phyloP scores from a whole-genome alignment of 225 moss, liverwort and hornwort genomes.

The Pleurozium schreberi region DNA sequence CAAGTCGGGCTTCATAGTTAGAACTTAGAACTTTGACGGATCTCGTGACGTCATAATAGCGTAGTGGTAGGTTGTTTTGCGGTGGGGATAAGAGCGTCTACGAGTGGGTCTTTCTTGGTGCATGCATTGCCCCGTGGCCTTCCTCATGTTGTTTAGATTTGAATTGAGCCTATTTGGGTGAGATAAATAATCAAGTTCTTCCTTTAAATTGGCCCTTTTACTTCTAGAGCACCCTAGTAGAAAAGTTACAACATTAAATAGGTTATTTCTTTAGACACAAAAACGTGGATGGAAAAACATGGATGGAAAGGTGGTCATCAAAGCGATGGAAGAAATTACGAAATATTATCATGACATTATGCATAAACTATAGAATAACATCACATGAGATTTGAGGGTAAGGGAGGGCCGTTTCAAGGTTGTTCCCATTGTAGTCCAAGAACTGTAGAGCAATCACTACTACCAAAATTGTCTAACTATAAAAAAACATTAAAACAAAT shows the following conservation, averaged over 20 bases:
- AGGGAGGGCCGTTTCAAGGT: too few relatives aligned
- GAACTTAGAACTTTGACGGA: not conserved
- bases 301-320: not conserved
- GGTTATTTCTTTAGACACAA: not conserved
- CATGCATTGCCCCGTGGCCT: not conserved
- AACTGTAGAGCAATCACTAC: too few relatives aligned
- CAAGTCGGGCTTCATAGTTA: not conserved
- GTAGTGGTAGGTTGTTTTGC: not conserved
- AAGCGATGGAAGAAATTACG: not conserved
- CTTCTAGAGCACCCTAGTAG: not conserved
- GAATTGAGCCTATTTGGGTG: not conserved
- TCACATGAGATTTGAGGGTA: too few relatives aligned
- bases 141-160: not conserved
- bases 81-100: not conserved
- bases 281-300: not conserved
- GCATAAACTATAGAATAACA: too few relatives aligned
- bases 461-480: too few relatives aligned
- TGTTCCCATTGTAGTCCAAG: too few relatives aligned
- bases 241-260: not conserved
- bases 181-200: not conserved
- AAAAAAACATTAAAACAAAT: too few relatives aligned
- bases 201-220: not conserved
- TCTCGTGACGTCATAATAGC: not conserved
- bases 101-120: too few relatives aligned
- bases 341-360: not conserved